Conservation (phyloP, 768 basidiomycete species). For the Rossbeevera mucosa region DNA sequence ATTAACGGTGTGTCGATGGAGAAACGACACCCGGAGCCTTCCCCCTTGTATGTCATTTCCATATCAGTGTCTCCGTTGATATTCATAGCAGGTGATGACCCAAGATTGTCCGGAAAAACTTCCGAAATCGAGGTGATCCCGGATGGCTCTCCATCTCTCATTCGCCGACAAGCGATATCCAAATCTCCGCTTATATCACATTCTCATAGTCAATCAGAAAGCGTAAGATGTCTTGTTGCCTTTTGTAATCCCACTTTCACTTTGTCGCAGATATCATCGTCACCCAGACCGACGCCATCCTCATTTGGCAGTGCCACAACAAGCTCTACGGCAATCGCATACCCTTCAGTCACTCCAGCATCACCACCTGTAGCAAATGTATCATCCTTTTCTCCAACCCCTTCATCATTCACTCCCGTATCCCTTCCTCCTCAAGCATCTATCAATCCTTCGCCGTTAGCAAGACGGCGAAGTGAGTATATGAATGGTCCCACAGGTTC, state of each 20-base stretch:
- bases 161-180: constrained; percentile 40
- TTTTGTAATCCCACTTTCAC: constrained; percentile 12
- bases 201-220: constrained; percentile 46
- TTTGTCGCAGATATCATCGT: constrained; percentile 33
- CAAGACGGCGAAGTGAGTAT: constrained; percentile 72
- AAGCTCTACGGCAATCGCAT: constrained; percentile 45
- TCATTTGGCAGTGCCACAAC: constrained; percentile 36
- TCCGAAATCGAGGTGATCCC: constrained; percentile 9
- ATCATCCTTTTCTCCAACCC: constrained; percentile 39
- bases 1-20: constrained; percentile 18
- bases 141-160: constrained; percentile 14
- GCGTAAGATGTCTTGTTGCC: constrained; percentile 33
- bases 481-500: constrained; percentile 69
- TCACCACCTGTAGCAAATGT: constrained; percentile 34
- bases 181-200: constrained; percentile 45
- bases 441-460: constrained; percentile 70
- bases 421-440: constrained; percentile 82
- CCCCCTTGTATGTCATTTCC: constrained; percentile 17
- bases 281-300: constrained; percentile 31
- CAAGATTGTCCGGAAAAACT: constrained; percentile 16
- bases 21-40: constrained; percentile 16
- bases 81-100: constrained; percentile 10
- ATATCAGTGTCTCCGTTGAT: neutral
- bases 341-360: constrained; percentile 43
- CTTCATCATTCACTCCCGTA: constrained; percentile 36